Evolutionary conservation across 1,284 basidiomycete genomes (phyloP).

Genomic region (Earliella scabrosa): DNA sequence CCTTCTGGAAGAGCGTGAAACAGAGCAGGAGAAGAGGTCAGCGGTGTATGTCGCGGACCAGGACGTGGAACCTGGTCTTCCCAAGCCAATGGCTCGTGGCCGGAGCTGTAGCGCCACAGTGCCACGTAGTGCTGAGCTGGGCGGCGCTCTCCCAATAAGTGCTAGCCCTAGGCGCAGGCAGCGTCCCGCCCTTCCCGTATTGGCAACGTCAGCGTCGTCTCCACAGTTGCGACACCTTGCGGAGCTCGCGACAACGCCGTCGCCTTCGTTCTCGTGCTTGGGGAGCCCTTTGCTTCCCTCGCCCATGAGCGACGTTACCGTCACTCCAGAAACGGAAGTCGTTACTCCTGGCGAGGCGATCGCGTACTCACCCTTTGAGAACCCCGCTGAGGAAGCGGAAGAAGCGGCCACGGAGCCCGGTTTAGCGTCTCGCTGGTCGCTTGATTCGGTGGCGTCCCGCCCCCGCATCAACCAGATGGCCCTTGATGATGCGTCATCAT

Average conservation of each 20-base stretch:
- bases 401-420: constrained; percentile 16
- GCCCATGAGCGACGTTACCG: constrained; percentile 15
- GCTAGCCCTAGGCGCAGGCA: constrained; percentile 24
- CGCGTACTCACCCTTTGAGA: constrained; percentile 13
- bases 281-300: constrained; percentile 17
- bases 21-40: constrained; percentile 30
- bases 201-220: constrained; percentile 34
- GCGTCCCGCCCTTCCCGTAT: constrained; percentile 28
- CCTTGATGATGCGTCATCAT: constrained; percentile 20
- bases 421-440: constrained; percentile 36
- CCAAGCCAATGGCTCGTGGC: constrained; percentile 9
- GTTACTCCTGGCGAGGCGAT: constrained; percentile 19
- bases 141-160: constrained; percentile 9
- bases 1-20: constrained; percentile 33
- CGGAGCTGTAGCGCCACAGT: constrained; percentile 23
- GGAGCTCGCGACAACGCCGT: constrained; percentile 25
- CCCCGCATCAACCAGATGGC: constrained; percentile 22
- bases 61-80: not conserved
- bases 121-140: constrained; percentile 4
- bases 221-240: constrained; percentile 34
- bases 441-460: constrained; percentile 33
- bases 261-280: constrained; percentile 15
- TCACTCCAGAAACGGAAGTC: constrained; percentile 11
- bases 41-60: constrained; percentile 31
- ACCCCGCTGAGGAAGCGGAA: constrained; percentile 15